These are phyloP conservation scores for Calonectria hawksworthii DNA, from an alignment of 2,329 filamentous ascomycete genomes.

Conservation along the genomic window DNA sequence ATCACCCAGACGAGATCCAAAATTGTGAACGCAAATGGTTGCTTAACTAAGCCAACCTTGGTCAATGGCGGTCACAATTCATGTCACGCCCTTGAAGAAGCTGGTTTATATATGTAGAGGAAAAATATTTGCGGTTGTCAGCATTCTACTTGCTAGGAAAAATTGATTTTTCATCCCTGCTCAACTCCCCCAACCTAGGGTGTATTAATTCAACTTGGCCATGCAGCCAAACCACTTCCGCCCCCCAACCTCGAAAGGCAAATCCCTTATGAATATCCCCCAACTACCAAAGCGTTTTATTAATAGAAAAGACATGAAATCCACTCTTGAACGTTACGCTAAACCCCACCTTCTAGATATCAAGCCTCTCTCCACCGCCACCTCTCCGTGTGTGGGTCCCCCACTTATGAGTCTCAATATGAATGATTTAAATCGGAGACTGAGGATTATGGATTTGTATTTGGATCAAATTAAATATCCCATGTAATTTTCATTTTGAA, in stretches of 20 bases:
- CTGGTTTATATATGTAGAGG: background rate
- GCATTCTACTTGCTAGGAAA: background rate
- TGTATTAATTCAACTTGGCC: background rate
- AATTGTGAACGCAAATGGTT: background rate
- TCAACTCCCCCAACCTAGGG: too few species aligned
- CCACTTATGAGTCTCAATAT: background rate
- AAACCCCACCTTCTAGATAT: constrained; percentile 11
- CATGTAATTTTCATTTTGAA: background rate
- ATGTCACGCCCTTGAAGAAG: background rate
- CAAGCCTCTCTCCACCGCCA: constrained; percentile 5
- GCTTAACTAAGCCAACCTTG: background rate
- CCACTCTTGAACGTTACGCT: constrained; percentile 3
- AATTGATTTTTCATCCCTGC: background rate
- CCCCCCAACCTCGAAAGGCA: background rate
- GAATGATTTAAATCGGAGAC: background rate
- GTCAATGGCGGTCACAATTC: background rate
- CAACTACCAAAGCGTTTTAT: background rate
- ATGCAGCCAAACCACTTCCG: too few species aligned
- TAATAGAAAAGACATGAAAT: background rate
- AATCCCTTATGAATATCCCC: background rate
- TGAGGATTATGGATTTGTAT: background rate
- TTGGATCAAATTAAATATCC: background rate
- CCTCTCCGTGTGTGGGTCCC: background rate
- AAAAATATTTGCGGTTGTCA: background rate
- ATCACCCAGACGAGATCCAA: background rate